phyloP scores from a whole-genome alignment of 768 basidiomycete genomes.

The Trametes meyenii region DNA sequence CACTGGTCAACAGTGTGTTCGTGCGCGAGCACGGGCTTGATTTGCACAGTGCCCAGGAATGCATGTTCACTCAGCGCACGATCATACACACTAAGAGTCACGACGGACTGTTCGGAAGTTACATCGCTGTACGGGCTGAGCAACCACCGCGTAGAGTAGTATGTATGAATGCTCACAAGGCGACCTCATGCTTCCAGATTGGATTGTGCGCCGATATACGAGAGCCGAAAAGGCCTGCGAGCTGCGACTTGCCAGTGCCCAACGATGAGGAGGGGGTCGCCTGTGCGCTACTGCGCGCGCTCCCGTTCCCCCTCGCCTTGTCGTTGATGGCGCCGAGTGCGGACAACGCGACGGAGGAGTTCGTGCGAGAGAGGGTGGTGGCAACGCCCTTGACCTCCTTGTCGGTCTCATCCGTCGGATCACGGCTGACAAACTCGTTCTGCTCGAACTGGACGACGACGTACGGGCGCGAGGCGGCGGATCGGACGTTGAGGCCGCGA shows the following conservation, averaged over 20 bases:
- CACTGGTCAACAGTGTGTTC: conserved; percentile 96
- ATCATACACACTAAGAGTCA: conserved; percentile 93
- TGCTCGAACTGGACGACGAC: conserved; percentile 98
- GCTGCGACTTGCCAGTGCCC: conserved; percentile 28
- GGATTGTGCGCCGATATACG: conserved; percentile 82
- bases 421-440: conserved; percentile 95
- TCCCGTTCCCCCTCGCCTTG: conserved; percentile 37
- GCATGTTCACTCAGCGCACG: conserved; percentile 77
- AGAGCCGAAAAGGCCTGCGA: conserved; percentile 53
- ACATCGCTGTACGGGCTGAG: conserved; percentile 71
- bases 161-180: conserved; percentile 70
- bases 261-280: conserved; percentile 34
- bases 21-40: conserved; percentile 89
- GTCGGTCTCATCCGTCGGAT: conserved; percentile 82
- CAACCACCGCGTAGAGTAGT: not conserved
- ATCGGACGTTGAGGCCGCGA: conserved; percentile 74
- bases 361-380: conserved; percentile 55
- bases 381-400: conserved; percentile 88
- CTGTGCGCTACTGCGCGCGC: conserved; percentile 22
- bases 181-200: conserved; percentile 98
- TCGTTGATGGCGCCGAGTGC: conserved; percentile 65
- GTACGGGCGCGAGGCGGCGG: conserved; percentile 74
- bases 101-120: conserved; percentile 79
- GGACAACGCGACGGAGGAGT: conserved; percentile 64
- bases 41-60: conserved; percentile 89